Conservation (phyloP, 441 rosid genomes). For the Populus hybrid region DNA sequence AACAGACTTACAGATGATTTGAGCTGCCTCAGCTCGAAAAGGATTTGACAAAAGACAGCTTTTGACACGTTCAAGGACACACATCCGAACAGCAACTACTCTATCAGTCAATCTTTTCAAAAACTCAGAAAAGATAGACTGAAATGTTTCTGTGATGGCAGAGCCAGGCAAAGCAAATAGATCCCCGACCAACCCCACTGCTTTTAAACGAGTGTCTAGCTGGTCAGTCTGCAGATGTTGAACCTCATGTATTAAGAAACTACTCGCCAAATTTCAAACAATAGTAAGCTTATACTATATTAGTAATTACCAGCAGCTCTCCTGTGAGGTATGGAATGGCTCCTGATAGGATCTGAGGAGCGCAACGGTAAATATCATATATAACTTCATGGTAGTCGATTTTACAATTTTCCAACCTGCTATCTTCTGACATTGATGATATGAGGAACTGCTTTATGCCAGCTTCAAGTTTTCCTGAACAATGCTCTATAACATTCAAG, state of each 20-base stretch:
- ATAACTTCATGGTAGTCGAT: constrained; percentile 93
- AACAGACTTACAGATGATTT: constrained; percentile 66
- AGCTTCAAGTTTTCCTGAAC: constrained; percentile 89
- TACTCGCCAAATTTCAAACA: constrained; percentile 7
- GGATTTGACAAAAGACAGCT: constrained; percentile 79
- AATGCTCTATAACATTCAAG: constrained; percentile 83
- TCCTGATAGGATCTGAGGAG: constrained; percentile 86
- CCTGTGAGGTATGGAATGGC: constrained; percentile 95
- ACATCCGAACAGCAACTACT: constrained; percentile 82
- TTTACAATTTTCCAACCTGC: constrained; percentile 47
- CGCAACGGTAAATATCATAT: constrained; percentile 80
- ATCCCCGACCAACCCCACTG: constrained; percentile 88
- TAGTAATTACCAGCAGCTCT: constrained; percentile 82
- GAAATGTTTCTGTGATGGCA: constrained; percentile 63
- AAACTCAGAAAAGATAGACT: constrained; percentile 88
- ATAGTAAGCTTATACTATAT: constrained; percentile 17
- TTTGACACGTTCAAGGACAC: constrained; percentile 89
- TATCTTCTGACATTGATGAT: constrained; percentile 90
- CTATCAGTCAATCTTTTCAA: constrained; percentile 97
- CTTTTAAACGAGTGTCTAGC: constrained; percentile 85
- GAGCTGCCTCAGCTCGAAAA: constrained; percentile 74
- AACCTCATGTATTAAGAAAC: constrained; percentile 25
- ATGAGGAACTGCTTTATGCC: constrained; percentile 87
- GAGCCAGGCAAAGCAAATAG: constrained; percentile 78
- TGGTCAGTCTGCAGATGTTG: constrained; percentile 76